Evolutionary conservation across 2,329 filamentous ascomycete genomes (phyloP).

Genomic region (Hymenoscyphus fructigenus): DNA sequence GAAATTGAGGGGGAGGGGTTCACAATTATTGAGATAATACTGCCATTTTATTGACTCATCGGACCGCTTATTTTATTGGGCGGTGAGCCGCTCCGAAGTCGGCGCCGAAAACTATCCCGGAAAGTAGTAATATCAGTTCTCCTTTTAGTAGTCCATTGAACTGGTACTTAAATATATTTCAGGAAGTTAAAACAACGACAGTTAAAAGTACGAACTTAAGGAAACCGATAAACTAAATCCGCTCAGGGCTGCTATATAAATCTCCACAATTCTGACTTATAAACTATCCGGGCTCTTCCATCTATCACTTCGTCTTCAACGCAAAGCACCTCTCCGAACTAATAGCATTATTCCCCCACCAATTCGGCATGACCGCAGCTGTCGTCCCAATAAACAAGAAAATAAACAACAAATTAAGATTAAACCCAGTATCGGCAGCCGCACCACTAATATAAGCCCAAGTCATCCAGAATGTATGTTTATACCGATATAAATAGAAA

Average conservation of each 20-base stretch:
- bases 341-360: slow-evolving; percentile 60
- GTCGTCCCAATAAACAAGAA: slow-evolving; percentile 59
- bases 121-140: no score
- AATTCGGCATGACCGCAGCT: slow-evolving; percentile 60
- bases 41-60: not conserved
- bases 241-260: no score
- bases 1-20: not conserved
- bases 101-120: not conserved
- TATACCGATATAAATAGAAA: slow-evolving; percentile 55
- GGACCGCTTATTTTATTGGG: not conserved
- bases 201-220: no score
- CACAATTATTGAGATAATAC: not conserved
- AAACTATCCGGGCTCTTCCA: no score
- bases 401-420: slow-evolving; percentile 59
- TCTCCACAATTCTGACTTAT: no score
- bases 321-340: slow-evolving; percentile 61
- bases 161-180: no score
- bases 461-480: slow-evolving; percentile 56
- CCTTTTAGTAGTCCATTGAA: no score
- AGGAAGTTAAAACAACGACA: no score
- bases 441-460: slow-evolving; percentile 64
- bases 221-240: no score
- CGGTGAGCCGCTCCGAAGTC: not conserved
- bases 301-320: slow-evolving; percentile 32
- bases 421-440: slow-evolving; percentile 62